Percentiles rank a stretch among this genome's conserved stretches.
These are phyloP conservation scores for Skeletonema menzelii DNA, from an alignment of 108 stramenopile genomes.

Conservation along the genomic window DNA sequence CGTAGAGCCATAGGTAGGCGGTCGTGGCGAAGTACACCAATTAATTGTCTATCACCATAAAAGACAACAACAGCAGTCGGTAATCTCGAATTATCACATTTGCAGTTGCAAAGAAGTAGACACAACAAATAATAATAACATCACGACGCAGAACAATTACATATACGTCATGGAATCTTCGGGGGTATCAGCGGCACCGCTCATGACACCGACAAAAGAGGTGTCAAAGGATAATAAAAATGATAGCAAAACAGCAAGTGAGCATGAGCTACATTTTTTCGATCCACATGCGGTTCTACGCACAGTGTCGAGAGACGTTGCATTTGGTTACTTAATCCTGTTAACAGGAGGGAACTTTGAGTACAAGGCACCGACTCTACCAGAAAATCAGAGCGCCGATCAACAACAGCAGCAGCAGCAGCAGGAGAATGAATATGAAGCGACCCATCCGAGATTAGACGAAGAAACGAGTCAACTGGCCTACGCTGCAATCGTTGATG, in stretches of 20 bases:
- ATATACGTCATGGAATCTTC: not conserved
- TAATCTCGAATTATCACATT: not conserved
- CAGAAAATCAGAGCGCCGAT: not conserved
- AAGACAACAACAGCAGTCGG: too few relatives aligned
- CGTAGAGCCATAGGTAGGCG: not conserved
- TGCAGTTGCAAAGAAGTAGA: not conserved
- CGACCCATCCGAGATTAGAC: not conserved
- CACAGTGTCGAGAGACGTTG: conserved; percentile 29
- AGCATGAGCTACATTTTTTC: conserved; percentile 30
- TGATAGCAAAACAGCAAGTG: not conserved
- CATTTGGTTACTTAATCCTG: conserved; percentile 39
- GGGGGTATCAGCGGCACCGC: not conserved
- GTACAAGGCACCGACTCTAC: not conserved
- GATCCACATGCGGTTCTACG: conserved; percentile 15
- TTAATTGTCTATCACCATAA: too few relatives aligned
- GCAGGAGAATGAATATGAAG: conserved; percentile 1
- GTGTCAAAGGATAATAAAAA: not conserved
- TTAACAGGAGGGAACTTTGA: conserved; percentile 36
- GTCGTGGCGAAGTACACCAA: not conserved
- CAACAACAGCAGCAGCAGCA: not conserved
- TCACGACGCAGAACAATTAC: not conserved
- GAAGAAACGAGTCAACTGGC: conserved; percentile 22
- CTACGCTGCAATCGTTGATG: conserved; percentile 41
- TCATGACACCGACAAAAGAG: not conserved
- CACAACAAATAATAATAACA: not conserved